These are phyloP conservation scores for Aspergillus fijiensis DNA, from an alignment of 2,329 filamentous ascomycete genomes.

Conservation along the genomic window DNA sequence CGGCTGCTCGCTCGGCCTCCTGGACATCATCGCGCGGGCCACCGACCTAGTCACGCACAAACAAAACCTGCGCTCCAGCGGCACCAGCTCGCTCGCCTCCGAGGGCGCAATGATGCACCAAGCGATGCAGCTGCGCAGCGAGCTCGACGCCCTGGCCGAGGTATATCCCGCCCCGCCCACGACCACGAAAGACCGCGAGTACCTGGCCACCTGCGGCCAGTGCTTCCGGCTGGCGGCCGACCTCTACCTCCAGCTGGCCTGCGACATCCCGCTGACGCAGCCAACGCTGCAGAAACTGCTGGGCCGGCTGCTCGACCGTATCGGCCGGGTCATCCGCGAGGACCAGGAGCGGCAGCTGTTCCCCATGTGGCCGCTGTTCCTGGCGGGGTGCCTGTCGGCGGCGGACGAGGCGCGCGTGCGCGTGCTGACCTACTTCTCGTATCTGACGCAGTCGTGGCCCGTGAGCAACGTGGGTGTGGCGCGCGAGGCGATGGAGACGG, in stretches of 20 bases:
- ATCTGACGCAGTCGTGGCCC: conserved; percentile 1
- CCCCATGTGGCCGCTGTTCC: conserved; percentile 4
- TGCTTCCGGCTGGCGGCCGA: conserved; percentile 1
- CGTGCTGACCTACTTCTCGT: conserved; percentile 1
- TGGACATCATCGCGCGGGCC: conserved; percentile 2
- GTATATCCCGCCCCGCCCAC: not conserved
- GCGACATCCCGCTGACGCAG: not conserved
- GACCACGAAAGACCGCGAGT: not conserved
- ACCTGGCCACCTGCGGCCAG: not conserved
- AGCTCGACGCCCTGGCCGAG: not conserved
- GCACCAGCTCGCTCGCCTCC: not conserved
- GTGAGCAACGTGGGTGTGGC: not conserved
- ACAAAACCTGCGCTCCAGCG: not conserved
- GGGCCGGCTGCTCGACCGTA: not conserved
- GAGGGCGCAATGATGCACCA: conserved; percentile 4
- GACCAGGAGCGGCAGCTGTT: conserved; percentile 4
- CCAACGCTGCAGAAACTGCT: not conserved
- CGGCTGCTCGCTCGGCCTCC: not conserved
- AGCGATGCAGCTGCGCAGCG: not conserved
- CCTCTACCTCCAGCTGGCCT: not conserved
- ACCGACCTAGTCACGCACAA: conserved; percentile 2
- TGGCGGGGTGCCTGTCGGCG: not conserved
- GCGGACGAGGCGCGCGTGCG: not conserved
- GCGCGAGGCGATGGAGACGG: conserved; percentile 1
- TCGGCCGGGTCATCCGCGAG: conserved; percentile 1